Evolutionary conservation across 306 rosid species (phyloP), one percentile per base, ranked within the genome.

Genomic region (Quercus mongolica): DNA sequence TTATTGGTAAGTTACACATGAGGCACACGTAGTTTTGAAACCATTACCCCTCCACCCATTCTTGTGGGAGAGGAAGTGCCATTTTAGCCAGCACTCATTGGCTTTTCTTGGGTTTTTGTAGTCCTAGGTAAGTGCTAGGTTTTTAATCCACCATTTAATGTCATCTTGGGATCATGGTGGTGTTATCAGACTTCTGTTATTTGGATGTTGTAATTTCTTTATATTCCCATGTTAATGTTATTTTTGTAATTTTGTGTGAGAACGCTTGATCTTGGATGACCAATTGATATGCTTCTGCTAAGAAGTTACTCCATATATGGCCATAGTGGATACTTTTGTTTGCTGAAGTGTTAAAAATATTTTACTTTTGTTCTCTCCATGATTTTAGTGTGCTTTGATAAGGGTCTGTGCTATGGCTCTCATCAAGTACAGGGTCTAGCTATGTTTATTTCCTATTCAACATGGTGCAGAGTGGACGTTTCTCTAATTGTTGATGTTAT

Each of bases 401-500:
- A 68, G 52, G 26, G 52, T 68, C 17, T 0, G 52, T 21, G 13
- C 54, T 68, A 35, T 68, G 72, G 72, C 52, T 33, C 28, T 19
- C 54, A 35, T 33, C 52, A 11, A 35, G 11, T 68, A 14, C 52
- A 35, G 25, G 46, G 19, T 65, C 21, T 68, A 18, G 72, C 72
- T 35, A 68, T 9, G 26, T 12, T 68, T 68, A 33, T 18, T 8
- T 35, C n/a, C 52, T 68, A 35, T 38, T n/a, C 54, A 68, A 18
- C 72, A 68, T 68, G 52, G 9, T 68, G 26, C 26, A 68, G 52
- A 21, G 33, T 61, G 54, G 78, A 33, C 56, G 41, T 41, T 76
- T 73, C 44, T 76, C 52, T 25, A n/a, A 58, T 77, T 82, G 41
- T 77, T 83, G 28, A 68, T 82, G 44, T 49, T 61, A 81, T 59